Evolutionary conservation across 2,329 filamentous ascomycete genomes (phyloP).

Genomic region (Fusarium nurragi): DNA sequence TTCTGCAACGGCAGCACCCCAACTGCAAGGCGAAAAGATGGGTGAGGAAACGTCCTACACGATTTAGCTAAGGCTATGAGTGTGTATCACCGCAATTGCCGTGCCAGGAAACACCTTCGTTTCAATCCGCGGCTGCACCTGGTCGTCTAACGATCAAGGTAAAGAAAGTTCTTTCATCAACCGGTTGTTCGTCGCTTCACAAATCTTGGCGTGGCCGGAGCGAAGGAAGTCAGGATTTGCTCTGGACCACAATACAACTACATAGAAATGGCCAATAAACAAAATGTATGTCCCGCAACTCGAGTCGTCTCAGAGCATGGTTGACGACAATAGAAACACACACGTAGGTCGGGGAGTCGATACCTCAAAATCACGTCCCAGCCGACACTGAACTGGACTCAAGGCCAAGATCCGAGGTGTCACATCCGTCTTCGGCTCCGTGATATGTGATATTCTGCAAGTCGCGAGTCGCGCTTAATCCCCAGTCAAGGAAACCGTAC

Average conservation of each 20-base stretch:
- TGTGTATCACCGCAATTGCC: constrained; percentile 1
- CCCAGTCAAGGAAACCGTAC: not conserved
- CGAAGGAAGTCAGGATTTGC: constrained; percentile 32
- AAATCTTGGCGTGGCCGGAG: constrained; percentile 37
- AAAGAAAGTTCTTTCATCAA: constrained; percentile 33
- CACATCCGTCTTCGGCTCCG: constrained; percentile 23
- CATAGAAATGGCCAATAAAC: constrained; percentile 1
- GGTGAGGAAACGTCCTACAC: not conserved
- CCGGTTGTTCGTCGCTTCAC: constrained; percentile 30
- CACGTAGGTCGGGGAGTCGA: not conserved
- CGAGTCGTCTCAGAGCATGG: not conserved
- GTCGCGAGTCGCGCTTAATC: constrained; percentile 16
- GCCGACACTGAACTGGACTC: constrained; percentile 6
- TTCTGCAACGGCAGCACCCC: not conserved
- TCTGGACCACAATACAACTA: constrained; percentile 1
- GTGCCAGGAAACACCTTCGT: constrained; percentile 8
- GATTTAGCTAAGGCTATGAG: not conserved
- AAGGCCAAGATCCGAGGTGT: constrained; percentile 40
- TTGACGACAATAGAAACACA: not conserved
- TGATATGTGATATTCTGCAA: constrained; percentile 8
- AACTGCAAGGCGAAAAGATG: not conserved
- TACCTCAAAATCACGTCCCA: constrained; percentile 3
- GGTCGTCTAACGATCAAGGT: constrained; percentile 19
- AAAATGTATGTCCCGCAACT: not conserved
- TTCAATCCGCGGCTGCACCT: constrained; percentile 13